Conservation (phyloP, 2,329 filamentous ascomycete species). For the Passalora sequoiae region DNA sequence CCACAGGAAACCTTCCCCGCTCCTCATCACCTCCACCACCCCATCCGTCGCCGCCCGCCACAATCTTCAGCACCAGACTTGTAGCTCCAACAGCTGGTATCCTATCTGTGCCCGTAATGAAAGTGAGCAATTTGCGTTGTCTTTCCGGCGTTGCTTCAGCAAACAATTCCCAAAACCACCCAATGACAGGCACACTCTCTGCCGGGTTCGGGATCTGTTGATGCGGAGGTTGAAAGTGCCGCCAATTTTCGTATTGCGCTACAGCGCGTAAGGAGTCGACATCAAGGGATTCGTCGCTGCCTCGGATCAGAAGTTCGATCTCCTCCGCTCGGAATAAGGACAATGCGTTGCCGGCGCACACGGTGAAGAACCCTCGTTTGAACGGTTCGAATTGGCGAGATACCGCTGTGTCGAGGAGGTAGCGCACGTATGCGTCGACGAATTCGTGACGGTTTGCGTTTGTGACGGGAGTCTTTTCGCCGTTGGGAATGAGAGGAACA, state of each 20-base stretch:
- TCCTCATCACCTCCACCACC: slow-evolving; percentile 49
- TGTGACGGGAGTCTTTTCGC: slow-evolving; percentile 72
- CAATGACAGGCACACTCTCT: slow-evolving; percentile 61
- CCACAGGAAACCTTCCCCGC: slow-evolving; percentile 69
- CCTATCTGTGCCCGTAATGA: slow-evolving; percentile 85
- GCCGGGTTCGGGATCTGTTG: slow-evolving; percentile 38
- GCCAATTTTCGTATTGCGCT: slow-evolving; percentile 78
- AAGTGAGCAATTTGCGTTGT: slow-evolving; percentile 74
- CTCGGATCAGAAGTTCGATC: slow-evolving; percentile 80
- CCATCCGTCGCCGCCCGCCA: slow-evolving; percentile 57
- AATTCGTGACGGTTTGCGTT: slow-evolving; percentile 79
- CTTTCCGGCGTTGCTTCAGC: slow-evolving; percentile 57
- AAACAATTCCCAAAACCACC: slow-evolving; percentile 89
- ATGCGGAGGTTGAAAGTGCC: slow-evolving; percentile 36
- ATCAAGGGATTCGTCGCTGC: slow-evolving; percentile 78
- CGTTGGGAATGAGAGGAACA: slow-evolving; percentile 67
- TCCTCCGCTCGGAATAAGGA: slow-evolving; percentile 85
- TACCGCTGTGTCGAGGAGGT: slow-evolving; percentile 73
- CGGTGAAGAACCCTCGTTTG: slow-evolving; percentile 87
- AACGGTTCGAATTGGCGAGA: slow-evolving; percentile 85
- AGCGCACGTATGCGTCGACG: slow-evolving; percentile 76
- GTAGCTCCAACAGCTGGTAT: slow-evolving; percentile 84
- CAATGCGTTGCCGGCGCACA: slow-evolving; percentile 82
- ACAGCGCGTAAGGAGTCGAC: slow-evolving; percentile 69
- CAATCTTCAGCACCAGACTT: slow-evolving; percentile 69